Percentiles rank a stretch among this genome's conserved stretches.
Conservation (phyloP, 108 stramenopile genomes). For the Aurantiochytrium sp. region DNA sequence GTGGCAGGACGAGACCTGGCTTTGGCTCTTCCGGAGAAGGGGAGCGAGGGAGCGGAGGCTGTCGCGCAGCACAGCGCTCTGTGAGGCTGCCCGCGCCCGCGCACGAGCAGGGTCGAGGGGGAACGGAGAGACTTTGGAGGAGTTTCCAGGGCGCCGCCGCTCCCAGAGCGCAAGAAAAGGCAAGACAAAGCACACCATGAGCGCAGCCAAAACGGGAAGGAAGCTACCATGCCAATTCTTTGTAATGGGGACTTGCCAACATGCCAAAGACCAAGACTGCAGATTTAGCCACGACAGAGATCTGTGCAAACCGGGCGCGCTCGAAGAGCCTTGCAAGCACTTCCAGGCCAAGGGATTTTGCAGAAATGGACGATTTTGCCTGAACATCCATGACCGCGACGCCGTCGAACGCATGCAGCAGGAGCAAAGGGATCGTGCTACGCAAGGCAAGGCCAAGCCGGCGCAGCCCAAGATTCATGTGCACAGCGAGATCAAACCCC, state of each 20-base stretch:
- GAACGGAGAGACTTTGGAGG: no score
- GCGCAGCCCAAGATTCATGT: not conserved
- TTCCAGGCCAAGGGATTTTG: not conserved
- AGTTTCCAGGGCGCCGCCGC: no score
- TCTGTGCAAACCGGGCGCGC: not conserved
- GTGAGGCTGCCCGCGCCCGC: no score
- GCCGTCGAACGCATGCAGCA: not conserved
- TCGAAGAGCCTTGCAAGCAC: not conserved
- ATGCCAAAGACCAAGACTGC: not conserved
- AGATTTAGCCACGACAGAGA: not conserved
- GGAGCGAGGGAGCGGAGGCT: no score
- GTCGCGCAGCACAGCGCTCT: no score
- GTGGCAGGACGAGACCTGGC: no score
- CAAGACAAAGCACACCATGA: no score
- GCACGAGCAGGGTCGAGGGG: no score
- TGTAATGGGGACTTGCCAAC: not conserved
- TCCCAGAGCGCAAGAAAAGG: no score
- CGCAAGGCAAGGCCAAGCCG: not conserved
- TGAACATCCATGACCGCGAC: not conserved
- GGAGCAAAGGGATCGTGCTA: not conserved
- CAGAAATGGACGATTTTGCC: not conserved
- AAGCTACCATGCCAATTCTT: slow-evolving; percentile 10
- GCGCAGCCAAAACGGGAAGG: not conserved
- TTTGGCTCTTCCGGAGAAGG: no score
- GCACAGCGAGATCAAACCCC: not conserved